Evolutionary conservation across 1,284 basidiomycete species (phyloP).

Genomic region (Mycosarcoma maydis): DNA sequence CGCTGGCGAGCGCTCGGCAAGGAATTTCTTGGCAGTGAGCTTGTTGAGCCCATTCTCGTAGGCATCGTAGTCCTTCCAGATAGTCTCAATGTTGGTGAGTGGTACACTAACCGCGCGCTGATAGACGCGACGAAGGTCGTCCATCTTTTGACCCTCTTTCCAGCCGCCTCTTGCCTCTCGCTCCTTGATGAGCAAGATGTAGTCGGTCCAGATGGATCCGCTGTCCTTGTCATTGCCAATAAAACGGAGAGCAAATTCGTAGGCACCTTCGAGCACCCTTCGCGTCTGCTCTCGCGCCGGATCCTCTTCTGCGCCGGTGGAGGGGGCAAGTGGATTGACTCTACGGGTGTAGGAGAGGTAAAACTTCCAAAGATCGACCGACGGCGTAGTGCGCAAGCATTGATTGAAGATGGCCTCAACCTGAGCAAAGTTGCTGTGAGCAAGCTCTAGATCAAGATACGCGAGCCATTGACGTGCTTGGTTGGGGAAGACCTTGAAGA

Average conservation of each 20-base stretch:
- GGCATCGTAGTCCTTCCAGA: conserved; percentile 94
- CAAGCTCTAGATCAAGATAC: conserved; percentile 81
- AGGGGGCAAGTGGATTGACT: conserved; percentile 62
- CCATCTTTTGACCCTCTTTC: conserved; percentile 96
- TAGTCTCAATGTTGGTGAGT: conserved; percentile 86
- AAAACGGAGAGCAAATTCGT: conserved; percentile 90
- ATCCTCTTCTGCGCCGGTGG: conserved; percentile 67
- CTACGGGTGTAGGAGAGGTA: conserved; percentile 65
- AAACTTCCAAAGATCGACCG: conserved; percentile 86
- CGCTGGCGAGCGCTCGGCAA: conserved; percentile 81
- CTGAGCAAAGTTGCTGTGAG: conserved; percentile 74
- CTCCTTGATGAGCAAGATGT: conserved; percentile 83
- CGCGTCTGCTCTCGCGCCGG: conserved; percentile 72
- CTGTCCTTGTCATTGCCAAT: conserved; percentile 78
- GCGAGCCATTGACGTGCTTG: conserved; percentile 68
- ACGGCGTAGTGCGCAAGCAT: conserved; percentile 81
- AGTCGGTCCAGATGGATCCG: conserved; percentile 73
- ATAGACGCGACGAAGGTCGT: conserved; percentile 87
- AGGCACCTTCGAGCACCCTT: conserved; percentile 83
- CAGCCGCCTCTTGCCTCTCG: conserved; percentile 74
- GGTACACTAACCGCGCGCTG: conserved; percentile 93
- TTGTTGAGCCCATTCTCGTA: conserved; percentile 92
- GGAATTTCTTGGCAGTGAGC: conserved; percentile 94
- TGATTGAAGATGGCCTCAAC: conserved; percentile 75
- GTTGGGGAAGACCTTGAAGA: conserved; percentile 81